Evolutionary conservation across 768 basidiomycete species (phyloP), one percentile per base, ranked within the genome.

Genomic region (Chiua virens): DNA sequence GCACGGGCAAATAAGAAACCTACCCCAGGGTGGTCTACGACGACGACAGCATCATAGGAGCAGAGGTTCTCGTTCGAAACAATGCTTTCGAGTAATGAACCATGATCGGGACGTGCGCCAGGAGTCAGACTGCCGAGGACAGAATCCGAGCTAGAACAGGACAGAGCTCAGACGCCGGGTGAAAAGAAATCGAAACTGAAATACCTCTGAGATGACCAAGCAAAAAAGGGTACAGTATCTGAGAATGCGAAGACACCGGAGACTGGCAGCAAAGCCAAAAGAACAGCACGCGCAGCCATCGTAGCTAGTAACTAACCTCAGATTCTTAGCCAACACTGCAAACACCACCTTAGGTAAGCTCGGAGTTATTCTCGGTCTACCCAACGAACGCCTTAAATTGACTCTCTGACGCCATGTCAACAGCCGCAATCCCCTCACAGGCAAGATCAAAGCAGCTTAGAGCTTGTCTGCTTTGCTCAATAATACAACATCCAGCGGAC

Each of bases 401-500:
- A 20, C 20, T 23, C 38, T 35, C 27, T 13, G 35, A 53, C 44
- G 25, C 41, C 46, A 71, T 71, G 64, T 27, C 25, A 8, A 27
- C 25, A 5, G 76, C 74, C 21, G n/a, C 73, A 1, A 80, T 87
- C 56, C 89, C 83, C 15, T 61, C 72, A 1, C 77, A 82, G 46
- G 79, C 83, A 37, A 84, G 78, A 59, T 83, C 85, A 51, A 89
- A 85, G 63, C 79, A 83, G 50, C 81, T 95, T 9, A 81, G 96
- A 48, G 95, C 96, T 18, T 99, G 96, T 65, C 78, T 98, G 2
- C 79, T 98, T 36, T 99, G 97, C 70, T 97, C 94, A 0, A 81
- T 97, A 54, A 82, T 98, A 18, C 92, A 92, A 62, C 76, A 85
- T 0, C 83, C 92, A 0, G 73, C 76, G 36, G 96, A 98, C 58